Evolutionary conservation across 208 protist species (phyloP), one percentile per base, ranked within the genome.

Genomic region (Leishmania mexicana): DNA sequence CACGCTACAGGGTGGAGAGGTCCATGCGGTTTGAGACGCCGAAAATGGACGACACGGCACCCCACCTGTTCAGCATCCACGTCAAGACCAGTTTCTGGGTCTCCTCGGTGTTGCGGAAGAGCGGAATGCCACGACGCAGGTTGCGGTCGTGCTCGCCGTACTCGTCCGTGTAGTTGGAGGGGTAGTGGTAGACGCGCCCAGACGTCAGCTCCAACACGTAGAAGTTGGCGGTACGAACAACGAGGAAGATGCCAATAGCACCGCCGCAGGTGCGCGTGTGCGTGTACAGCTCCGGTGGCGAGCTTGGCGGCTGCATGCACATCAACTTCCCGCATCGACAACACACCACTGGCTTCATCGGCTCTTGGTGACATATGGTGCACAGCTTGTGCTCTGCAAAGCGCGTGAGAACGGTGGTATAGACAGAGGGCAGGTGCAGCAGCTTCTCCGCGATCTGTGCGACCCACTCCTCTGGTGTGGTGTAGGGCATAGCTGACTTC

Each of bases 61-160:
- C 83, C 94, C 94, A 97, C 31, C 75, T 74, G 58, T 91, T 94
- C 42, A 85, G 86, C 75, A 97, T 78, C 92, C 94, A 97, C 60
- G 85, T 24, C 38, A 88, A 81, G 11, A 96, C 80, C 64, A 93
- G 85, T 31, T 60, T 51, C 45, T 74, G 80, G 42, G 80, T 81
- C 31, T 83, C 83, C 57, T 85, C 76, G 31, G 81, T 64, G 71
- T 88, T 76, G 54, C 88, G 82, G 15, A 68, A 74, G 5, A 93
- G 88, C 5, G 80, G 85, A 40, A 84, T 65, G 19, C 87, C 88
- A 53, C 85, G 85, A 49, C 38, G 62, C 64, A 93, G 76, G 57
- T 77, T 71, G 45, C 73, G 45, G 40, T 89, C 86, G 57, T 73
- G 85, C 57, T 94, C 89, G 13, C 89, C 94, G 78, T 90, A 92